These are phyloP conservation scores for Starmera stellimalicola DNA, from an alignment of 1,139 yeast species.

Conservation along the genomic window DNA sequence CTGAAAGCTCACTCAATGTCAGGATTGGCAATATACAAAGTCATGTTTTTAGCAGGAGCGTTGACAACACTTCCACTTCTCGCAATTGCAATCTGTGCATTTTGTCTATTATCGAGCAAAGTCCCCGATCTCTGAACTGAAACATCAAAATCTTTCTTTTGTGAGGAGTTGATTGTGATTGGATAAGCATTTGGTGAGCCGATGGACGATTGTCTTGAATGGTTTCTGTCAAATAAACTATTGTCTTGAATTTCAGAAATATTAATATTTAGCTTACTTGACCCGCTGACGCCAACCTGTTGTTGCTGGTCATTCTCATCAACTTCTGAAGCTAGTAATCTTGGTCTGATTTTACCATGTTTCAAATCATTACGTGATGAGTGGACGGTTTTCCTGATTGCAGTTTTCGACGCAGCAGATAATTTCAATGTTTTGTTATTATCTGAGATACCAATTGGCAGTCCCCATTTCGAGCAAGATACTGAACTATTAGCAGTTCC, in stretches of 20 bases:
- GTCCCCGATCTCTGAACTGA: slow-evolving; percentile 15
- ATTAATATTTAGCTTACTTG: too few relatives aligned
- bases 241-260: slow-evolving; percentile 3
- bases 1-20: too few relatives aligned
- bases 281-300: too few relatives aligned
- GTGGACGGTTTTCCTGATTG: slow-evolving; percentile 7
- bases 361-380: slow-evolving; percentile 44
- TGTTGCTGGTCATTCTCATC: slow-evolving; percentile 55
- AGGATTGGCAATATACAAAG: slow-evolving; percentile 65
- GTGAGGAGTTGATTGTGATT: slow-evolving; percentile 5
- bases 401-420: slow-evolving; percentile 9
- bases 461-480: slow-evolving; percentile 47
- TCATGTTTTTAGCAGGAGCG: slow-evolving; percentile 21
- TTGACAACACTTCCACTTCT: slow-evolving; percentile 23
- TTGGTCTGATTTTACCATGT: slow-evolving; percentile 68
- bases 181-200: slow-evolving; percentile 8
- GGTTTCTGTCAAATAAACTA: slow-evolving; percentile 9
- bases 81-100: too few relatives aligned
- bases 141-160: slow-evolving; percentile 2
- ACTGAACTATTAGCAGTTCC: slow-evolving; percentile 47
- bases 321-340: slow-evolving; percentile 68
- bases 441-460: slow-evolving; percentile 57
- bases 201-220: slow-evolving; percentile 7
- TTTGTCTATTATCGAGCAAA: slow-evolving; percentile 9
- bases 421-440: slow-evolving; percentile 22